Evolutionary conservation across 176 grass and related monocot genomes (phyloP).

Genomic region (Cocos nucifera): DNA sequence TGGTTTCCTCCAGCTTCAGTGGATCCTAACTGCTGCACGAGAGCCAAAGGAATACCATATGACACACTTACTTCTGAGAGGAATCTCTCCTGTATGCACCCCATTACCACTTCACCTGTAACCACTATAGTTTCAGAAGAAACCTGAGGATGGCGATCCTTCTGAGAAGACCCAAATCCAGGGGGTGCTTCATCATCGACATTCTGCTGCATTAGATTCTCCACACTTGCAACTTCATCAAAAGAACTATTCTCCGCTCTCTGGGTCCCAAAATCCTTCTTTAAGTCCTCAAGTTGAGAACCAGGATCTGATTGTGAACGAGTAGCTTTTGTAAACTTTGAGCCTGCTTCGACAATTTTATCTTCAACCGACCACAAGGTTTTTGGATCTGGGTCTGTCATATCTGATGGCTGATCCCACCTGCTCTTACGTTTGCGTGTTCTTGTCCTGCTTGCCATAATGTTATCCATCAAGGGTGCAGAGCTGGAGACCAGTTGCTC

Average conservation of each 20-base stretch:
- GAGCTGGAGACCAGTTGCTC: constrained; percentile 15
- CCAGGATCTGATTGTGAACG: background rate
- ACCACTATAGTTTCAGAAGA: constrained; percentile 17
- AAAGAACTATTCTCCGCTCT: constrained; percentile 1
- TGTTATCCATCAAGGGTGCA: constrained; percentile 18
- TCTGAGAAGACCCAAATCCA: constrained; percentile 51
- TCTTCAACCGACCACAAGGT: constrained; percentile 6
- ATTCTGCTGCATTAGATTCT: constrained; percentile 20
- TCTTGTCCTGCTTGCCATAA: constrained; percentile 9
- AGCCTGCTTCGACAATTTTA: constrained; percentile 29
- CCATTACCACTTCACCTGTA: constrained; percentile 28
- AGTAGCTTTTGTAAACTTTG: constrained; percentile 22
- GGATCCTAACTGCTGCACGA: constrained; percentile 50
- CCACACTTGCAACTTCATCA: constrained; percentile 17
- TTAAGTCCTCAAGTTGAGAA: constrained; percentile 16
- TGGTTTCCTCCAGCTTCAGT: constrained; percentile 30
- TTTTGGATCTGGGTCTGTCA: constrained; percentile 5
- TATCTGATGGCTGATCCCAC: constrained; percentile 73
- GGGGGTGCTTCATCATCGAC: constrained; percentile 61
- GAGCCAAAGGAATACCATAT: constrained; percentile 53
- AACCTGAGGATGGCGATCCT: background rate
- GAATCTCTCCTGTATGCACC: constrained; percentile 47
- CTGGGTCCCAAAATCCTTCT: constrained; percentile 17
- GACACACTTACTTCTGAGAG: constrained; percentile 46
- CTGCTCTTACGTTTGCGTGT: constrained; percentile 72